phyloP scores from a whole-genome alignment of 2,329 filamentous ascomycete genomes.

The Westerdykella ornata region DNA sequence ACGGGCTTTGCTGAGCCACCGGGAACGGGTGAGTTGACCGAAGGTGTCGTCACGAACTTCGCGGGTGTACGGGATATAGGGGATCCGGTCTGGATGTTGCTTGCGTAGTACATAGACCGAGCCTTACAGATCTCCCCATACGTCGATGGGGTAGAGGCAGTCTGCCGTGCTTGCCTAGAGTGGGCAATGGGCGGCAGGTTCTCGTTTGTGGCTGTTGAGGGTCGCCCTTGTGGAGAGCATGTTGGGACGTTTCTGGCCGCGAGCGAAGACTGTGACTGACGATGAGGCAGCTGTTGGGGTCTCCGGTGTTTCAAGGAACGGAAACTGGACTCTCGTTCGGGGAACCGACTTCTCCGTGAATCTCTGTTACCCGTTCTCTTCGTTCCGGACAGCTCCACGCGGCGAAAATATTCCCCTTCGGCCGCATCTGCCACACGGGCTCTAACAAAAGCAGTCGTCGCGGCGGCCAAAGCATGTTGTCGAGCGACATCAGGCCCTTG shows the following conservation, averaged over 20 bases:
- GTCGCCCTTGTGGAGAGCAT: conserved; percentile 16
- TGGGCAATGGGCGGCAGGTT: conserved; percentile 23
- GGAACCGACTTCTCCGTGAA: conserved; percentile 35
- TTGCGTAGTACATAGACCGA: conserved; percentile 37
- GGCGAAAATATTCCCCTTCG: conserved; percentile 11
- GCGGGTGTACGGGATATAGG: conserved; percentile 30
- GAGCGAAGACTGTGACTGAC: conserved; percentile 12
- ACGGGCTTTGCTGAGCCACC: conserved; percentile 2
- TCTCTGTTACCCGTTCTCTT: conserved; percentile 34
- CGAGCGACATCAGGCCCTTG: conserved; percentile 25
- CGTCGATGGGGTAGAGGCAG: conserved; percentile 19
- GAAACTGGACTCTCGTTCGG: conserved; percentile 27
- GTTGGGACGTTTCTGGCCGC: conserved; percentile 1
- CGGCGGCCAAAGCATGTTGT: conserved; percentile 36
- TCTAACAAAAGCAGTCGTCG: conserved; percentile 31
- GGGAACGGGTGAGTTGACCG: conserved; percentile 2
- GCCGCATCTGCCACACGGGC: conserved; percentile 21
- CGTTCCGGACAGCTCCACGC: conserved; percentile 18
- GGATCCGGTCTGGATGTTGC: conserved; percentile 34
- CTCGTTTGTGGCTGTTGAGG: conserved; percentile 19
- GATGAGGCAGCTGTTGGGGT: conserved; percentile 9
- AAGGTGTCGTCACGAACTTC: conserved; percentile 27
- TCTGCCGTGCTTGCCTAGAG: conserved; percentile 17
- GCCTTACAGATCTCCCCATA: conserved; percentile 36
- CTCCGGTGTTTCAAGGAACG: conserved; percentile 18